Evolutionary conservation across 1,284 basidiomycete species (phyloP), one percentile per base, ranked within the genome.

Genomic region (Hemileia vastatrix): DNA sequence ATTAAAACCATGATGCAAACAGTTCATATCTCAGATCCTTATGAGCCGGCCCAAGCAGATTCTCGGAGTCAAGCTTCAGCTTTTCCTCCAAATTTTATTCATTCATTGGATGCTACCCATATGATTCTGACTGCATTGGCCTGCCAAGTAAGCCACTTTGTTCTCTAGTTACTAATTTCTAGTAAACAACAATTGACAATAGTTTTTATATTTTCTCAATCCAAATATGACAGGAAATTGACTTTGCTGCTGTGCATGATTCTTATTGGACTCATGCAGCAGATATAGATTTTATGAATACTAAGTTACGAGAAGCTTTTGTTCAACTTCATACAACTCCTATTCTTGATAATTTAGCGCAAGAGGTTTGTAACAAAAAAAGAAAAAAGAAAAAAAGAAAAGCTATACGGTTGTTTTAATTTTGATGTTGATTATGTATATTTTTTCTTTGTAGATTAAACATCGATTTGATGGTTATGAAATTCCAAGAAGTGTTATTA

Each of bases 41-140:
- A 87, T 67, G 77, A 82, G 0, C 85, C 86, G 11, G 80, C 86
- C 33, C 83, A 88, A 77, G 93, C 97, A 43, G 88, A 91, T 69
- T 78, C 89, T 0, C 71, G 80, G 65, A 95, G 95, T 77, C 94
- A 99, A 76, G 87, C 92, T 0, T 85, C 89, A 1, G 95, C 94
- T 1, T 98, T 99, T 84, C 94, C 94, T 9, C 95, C 94, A 44
- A 99, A 99, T 80, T 98, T 94, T 74, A 90, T 98, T 64, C 95
- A 99, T 77, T 91, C 88, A 71, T 81, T 98, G 54, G 95, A 99
- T 76, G 95, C 95, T 2, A 96, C 94, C 0, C 95, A 99, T 78
- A 97, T 99, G 93, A 87, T 97, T 82, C 78, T 97, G 67, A 97
- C 93, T 1, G 93, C 94, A n/a, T 80, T 95, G 45, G 86, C 90